Percentiles rank a stretch among this genome's conserved stretches.
Evolutionary conservation across 1,139 yeast genomes (phyloP).

Genomic region (Candida sp.): DNA sequence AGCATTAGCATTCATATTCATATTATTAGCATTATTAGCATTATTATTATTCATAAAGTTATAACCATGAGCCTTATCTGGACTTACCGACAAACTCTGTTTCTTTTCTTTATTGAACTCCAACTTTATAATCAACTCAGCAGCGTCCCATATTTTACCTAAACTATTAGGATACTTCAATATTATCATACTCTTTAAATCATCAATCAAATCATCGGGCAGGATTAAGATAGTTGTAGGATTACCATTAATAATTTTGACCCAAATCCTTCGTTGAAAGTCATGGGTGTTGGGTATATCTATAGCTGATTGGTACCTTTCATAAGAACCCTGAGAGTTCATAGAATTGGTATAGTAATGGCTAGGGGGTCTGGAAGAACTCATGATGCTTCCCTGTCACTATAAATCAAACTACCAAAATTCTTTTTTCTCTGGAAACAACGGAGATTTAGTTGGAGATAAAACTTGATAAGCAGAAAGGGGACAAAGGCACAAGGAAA

Average conservation of each 20-base stretch:
- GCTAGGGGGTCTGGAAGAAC: not conserved
- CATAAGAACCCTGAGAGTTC: not conserved
- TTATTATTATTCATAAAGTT: not conserved
- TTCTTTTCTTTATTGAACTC: slow-evolving; percentile 15
- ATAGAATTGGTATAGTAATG: not conserved
- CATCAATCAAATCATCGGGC: slow-evolving; percentile 64
- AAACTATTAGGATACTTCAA: slow-evolving; percentile 68
- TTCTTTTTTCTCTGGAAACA: too few relatives aligned
- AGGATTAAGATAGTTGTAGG: slow-evolving; percentile 66
- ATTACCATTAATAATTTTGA: slow-evolving; percentile 50
- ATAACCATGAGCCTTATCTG: not conserved
- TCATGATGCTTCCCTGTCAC: not conserved
- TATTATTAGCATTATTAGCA: slow-evolving; percentile 8
- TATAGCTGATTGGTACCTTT: not conserved
- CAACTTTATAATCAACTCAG: slow-evolving; percentile 53
- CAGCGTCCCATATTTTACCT: slow-evolving; percentile 63
- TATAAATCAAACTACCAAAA: too few relatives aligned
- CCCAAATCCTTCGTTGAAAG: slow-evolving; percentile 56
- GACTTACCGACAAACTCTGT: slow-evolving; percentile 1
- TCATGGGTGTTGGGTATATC: not conserved
- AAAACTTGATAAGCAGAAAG: too few relatives aligned
- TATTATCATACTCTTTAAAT: slow-evolving; percentile 58
- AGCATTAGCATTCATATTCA: not conserved
- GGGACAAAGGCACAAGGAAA: too few relatives aligned
- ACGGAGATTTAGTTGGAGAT: too few relatives aligned